phyloP scores from a whole-genome alignment of 73 alveolate genomes.

The Tetrahymena borealis region DNA sequence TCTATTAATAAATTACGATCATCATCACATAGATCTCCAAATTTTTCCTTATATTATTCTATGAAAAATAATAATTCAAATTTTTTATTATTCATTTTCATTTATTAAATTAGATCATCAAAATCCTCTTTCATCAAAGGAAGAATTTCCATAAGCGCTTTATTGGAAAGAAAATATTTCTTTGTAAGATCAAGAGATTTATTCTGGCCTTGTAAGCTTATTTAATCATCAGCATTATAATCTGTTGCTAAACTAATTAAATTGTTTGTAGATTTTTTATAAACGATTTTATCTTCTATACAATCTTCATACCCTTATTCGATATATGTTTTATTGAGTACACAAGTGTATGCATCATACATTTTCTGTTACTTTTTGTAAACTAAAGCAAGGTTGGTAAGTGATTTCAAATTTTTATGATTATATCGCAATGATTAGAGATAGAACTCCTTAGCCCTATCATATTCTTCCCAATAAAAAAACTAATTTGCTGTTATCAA shows the following conservation, averaged over 20 bases:
- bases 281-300: background rate
- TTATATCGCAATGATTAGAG: background rate
- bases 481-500: background rate
- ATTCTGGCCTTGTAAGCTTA: background rate
- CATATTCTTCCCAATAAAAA: background rate
- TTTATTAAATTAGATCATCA: background rate
- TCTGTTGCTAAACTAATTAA: background rate
- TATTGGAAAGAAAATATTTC: background rate
- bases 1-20: background rate
- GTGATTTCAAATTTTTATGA: background rate
- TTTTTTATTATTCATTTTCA: background rate
- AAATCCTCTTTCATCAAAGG: background rate
- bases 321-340: background rate
- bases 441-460: background rate
- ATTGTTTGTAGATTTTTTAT: background rate
- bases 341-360: background rate
- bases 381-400: background rate
- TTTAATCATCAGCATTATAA: background rate
- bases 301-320: background rate
- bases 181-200: background rate
- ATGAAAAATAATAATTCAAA: background rate
- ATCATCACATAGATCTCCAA: background rate
- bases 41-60: background rate
- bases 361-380: background rate
- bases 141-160: background rate